Base-by-base conservation (phyloP, 306 rosid species). In the Acacia crassicarpa region DNA sequence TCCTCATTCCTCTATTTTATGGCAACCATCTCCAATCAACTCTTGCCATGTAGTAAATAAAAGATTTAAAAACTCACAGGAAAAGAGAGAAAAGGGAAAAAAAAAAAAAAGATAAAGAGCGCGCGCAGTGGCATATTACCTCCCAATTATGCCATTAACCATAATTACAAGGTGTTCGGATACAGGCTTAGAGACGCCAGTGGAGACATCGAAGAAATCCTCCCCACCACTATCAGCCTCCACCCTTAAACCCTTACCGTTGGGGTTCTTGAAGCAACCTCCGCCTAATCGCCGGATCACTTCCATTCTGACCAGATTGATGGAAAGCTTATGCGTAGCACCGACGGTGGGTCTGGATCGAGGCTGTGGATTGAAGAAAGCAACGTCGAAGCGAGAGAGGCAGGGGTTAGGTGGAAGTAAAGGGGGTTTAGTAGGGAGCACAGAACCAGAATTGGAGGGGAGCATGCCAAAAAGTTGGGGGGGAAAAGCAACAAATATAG, bases 101-200 rank as follows among this genome's bases (percentile, higher is more conserved):
- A n/a, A 40, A n/a, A 43, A 3, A 4, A n/a, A 70, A 15, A 35
- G 3, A 20, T 19, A 25, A 23, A 48, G 51, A 20, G 17, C 7
- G 30, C 2, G 20, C 10, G 23, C 17, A 38, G 17, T 15, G 25
- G 48, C 72, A 53, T 5, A 17, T 6, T 81, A 91, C 98, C 98
- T 91, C 58, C 98, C 98, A 77, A 89, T 81, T 10, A 93, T 85
- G n/a, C 98, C 97, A 78, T 93, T 93, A 85, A 93, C 98, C 98
- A 93, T 93, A 49, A 93, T 82, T 54, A 93, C 94, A 27, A 93
- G 97, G 83, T 93, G 97, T 53, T 82, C 83, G 9, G 93, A 91
- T 8, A 58, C 79, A 2, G 85, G 83, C 35, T 80, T 68, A 33
- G 75, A 44, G 14, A 45, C 40, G 13, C 67, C 40, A 30, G 74